phyloP scores from a whole-genome alignment of 345 rosid genomes.

The Excoecaria cochinchinensis region DNA sequence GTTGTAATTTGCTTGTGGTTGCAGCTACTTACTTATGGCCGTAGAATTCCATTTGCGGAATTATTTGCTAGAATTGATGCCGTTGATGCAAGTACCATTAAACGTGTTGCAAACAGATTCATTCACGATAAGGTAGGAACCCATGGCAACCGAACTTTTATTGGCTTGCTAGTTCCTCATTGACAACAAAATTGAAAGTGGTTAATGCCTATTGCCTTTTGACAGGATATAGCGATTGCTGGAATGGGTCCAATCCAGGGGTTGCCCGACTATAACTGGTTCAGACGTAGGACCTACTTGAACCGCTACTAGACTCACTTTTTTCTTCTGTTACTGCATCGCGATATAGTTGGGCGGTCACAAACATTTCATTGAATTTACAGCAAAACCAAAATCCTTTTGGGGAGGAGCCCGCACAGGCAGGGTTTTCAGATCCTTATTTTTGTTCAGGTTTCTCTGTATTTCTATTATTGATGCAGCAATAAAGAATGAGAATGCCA shows the following conservation, averaged over 20 bases:
- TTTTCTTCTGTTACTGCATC: conserved; percentile 6
- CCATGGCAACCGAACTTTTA: background rate
- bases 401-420: conserved; percentile 18
- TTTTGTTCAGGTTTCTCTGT: conserved; percentile 23
- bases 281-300: conserved; percentile 99
- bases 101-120: conserved; percentile 88
- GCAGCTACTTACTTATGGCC: conserved; percentile 94
- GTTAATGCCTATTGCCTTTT: background rate
- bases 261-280: conserved; percentile 95
- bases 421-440: conserved; percentile 14
- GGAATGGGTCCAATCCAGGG: conserved; percentile 94
- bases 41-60: conserved; percentile 88
- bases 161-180: background rate
- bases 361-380: conserved; percentile 22
- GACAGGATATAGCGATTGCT: conserved; percentile 90
- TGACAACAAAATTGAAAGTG: background rate
- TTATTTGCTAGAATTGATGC: conserved; percentile 92
- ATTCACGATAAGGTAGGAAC: conserved; percentile 74
- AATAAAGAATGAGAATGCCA: conserved; percentile 29
- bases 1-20: conserved; percentile 10
- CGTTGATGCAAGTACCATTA: conserved; percentile 77
- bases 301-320: conserved; percentile 62
- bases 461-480: conserved; percentile 19
- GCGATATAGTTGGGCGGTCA: background rate
- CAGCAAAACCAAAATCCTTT: conserved; percentile 16